These are phyloP conservation scores for Penicillium daleae DNA, from an alignment of 495 filamentous ascomycete species.

Conservation along the genomic window DNA sequence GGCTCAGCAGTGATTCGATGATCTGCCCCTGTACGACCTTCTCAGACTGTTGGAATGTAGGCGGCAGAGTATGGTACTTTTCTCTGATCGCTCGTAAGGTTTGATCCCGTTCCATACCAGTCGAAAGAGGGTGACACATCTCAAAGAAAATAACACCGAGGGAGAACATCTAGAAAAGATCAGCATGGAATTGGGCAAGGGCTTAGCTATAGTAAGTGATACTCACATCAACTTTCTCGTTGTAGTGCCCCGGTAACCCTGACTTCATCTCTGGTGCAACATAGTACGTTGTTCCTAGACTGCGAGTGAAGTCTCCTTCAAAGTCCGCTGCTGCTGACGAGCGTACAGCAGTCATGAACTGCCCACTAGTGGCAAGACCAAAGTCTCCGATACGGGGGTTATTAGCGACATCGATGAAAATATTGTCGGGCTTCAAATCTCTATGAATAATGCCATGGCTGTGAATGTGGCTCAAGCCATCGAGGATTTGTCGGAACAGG, in stretches of 20 bases:
- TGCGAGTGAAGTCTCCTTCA: slow-evolving; percentile 71
- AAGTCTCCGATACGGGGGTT: slow-evolving; percentile 97
- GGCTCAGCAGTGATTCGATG: slow-evolving; percentile 77
- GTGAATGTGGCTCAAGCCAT: slow-evolving; percentile 91
- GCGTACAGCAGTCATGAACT: slow-evolving; percentile 60
- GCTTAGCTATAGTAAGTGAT: background rate
- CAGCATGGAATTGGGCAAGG: slow-evolving; percentile 17
- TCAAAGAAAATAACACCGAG: slow-evolving; percentile 97
- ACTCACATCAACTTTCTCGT: slow-evolving; percentile 88
- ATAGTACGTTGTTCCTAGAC: slow-evolving; percentile 93
- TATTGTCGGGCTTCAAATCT: slow-evolving; percentile 97
- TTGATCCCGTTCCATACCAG: slow-evolving; percentile 86
- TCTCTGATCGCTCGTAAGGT: slow-evolving; percentile 73
- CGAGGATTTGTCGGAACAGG: slow-evolving; percentile 86
- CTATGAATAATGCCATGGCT: slow-evolving; percentile 91
- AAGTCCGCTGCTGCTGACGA: slow-evolving; percentile 50
- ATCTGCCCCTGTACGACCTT: slow-evolving; percentile 75
- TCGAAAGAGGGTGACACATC: slow-evolving; percentile 83
- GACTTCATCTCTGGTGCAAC: slow-evolving; percentile 90
- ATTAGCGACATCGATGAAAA: slow-evolving; percentile 89
- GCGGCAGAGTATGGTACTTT: slow-evolving; percentile 67
- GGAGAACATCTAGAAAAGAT: slow-evolving; percentile 79
- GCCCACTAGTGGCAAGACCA: slow-evolving; percentile 87
- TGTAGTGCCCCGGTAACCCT: slow-evolving; percentile 71
- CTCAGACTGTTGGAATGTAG: slow-evolving; percentile 74